Conservation (phyloP, 257 asterid species). For the Ajuga chamaepitys region DNA sequence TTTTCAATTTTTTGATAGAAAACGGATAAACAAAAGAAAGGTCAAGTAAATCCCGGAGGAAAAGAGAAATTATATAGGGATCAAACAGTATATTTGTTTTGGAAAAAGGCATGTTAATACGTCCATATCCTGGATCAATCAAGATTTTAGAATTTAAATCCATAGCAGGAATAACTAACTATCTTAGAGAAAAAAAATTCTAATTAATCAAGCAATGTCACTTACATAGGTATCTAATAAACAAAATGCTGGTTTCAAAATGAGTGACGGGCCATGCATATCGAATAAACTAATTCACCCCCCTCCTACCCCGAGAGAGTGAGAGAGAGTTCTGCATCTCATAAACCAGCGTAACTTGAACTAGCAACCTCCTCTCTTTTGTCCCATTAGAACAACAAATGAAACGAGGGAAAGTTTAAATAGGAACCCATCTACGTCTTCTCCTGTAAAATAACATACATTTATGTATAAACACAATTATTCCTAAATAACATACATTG, state of each 20-base stretch:
- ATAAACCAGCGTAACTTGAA: constrained; percentile 13
- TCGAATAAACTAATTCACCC: background rate
- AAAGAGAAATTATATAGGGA: no score
- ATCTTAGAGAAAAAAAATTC: background rate
- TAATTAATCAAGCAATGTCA: background rate
- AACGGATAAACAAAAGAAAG: no score
- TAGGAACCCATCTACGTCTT: background rate
- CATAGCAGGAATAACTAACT: background rate
- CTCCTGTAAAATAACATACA: background rate
- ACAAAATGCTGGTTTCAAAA: background rate
- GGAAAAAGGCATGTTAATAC: background rate
- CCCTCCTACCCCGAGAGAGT: background rate
- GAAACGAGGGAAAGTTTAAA: background rate
- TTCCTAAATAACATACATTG: background rate
- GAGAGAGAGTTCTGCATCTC: background rate
- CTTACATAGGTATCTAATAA: background rate
- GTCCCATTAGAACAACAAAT: constrained; percentile 1
- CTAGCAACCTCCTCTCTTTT: background rate
- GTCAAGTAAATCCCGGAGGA: no score
- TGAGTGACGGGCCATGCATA: background rate
- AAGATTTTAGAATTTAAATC: background rate
- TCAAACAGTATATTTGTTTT: no score
- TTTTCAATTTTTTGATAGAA: no score
- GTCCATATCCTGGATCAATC: background rate
- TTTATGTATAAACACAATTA: background rate